Conservation (phyloP, 1,284 basidiomycete genomes). For the Lignosus rhinocerotis region DNA sequence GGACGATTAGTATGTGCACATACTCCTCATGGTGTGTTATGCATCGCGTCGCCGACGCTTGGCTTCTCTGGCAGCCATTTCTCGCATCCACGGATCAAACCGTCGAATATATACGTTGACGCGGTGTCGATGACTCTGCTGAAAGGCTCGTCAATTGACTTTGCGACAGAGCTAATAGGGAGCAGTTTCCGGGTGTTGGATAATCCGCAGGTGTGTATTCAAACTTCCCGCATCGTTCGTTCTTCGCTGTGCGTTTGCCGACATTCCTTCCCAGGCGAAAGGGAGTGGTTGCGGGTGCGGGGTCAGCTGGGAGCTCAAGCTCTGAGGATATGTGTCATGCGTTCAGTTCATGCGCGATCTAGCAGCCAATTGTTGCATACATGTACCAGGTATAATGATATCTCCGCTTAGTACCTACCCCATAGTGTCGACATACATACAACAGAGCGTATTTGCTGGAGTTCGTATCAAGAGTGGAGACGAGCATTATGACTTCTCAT, state of each 20-base stretch:
- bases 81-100: conserved; percentile 64
- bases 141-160: conserved; percentile 85
- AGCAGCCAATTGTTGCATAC: not conserved
- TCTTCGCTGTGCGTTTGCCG: no score
- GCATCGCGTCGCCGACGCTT: not conserved
- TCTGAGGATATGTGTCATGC: not conserved
- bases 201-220: conserved; percentile 67
- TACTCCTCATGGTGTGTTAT: not conserved
- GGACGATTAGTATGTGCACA: conserved; percentile 77
- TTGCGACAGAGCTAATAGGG: conserved; percentile 89
- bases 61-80: conserved; percentile 49
- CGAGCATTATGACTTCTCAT: no score
- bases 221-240: no score
- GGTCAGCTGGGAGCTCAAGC: conserved; percentile 15
- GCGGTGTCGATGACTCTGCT: conserved; percentile 78
- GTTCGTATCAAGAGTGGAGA: no score
- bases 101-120: conserved; percentile 79
- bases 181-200: conserved; percentile 78
- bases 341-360: not conserved
- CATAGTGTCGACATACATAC: no score
- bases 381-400: not conserved
- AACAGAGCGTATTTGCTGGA: no score
- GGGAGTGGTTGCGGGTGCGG: conserved; percentile 13
- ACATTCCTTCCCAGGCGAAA: not conserved
- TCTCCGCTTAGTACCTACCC: not conserved